Conservation (phyloP, 106 monocot species). For the Dendrobium catenatum region DNA sequence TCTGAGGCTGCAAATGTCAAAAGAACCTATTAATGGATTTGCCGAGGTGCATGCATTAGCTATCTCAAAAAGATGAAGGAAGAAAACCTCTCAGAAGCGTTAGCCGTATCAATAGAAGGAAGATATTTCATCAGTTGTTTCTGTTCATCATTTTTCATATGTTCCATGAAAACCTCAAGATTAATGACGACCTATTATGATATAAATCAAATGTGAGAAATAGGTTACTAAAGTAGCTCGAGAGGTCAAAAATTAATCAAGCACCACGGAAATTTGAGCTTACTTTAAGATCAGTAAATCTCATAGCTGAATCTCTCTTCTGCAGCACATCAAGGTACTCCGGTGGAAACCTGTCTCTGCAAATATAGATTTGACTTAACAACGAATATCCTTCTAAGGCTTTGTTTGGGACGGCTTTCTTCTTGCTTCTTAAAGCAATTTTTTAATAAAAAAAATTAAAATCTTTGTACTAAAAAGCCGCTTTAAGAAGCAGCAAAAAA, state of each 20-base stretch:
- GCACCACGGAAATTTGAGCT: conserved; percentile 5
- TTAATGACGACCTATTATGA: conserved; percentile 49
- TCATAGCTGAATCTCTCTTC: conserved; percentile 40
- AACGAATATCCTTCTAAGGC: not conserved
- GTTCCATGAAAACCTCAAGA: conserved; percentile 45
- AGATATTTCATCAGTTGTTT: conserved; percentile 58
- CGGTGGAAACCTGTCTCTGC: conserved; percentile 38
- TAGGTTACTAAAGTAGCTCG: conserved; percentile 7
- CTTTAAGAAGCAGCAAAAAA: too few species aligned
- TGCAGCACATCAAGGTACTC: conserved; percentile 42
- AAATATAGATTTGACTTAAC: conserved; percentile 4
- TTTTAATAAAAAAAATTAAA: too few species aligned
- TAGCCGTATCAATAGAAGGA: conserved; percentile 49
- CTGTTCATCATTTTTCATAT: conserved; percentile 58
- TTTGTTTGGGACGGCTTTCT: too few species aligned
- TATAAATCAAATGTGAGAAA: not conserved
- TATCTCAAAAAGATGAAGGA: not conserved
- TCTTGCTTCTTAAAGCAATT: too few species aligned
- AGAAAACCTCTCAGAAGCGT: conserved; percentile 50
- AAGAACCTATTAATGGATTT: not conserved
- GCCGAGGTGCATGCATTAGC: not conserved
- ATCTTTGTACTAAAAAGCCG: too few species aligned
- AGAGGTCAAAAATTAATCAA: not conserved
- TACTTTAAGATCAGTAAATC: conserved; percentile 55
- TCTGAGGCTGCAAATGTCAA: conserved; percentile 48